These are phyloP conservation scores for Astraeus odoratus DNA, from an alignment of 768 basidiomycete genomes.

Conservation along the genomic window DNA sequence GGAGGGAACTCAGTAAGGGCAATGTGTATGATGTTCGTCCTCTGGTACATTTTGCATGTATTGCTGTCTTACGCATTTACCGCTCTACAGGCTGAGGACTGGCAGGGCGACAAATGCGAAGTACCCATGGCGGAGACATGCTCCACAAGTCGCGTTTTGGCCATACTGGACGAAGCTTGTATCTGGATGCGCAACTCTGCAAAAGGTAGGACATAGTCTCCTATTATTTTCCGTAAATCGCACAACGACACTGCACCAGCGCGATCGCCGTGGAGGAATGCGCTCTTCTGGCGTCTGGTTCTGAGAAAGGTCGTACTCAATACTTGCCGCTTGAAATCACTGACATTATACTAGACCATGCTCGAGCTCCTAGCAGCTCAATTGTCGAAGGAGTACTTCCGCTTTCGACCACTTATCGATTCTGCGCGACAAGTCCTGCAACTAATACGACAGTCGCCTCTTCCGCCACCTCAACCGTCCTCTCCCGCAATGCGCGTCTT, in stretches of 20 bases:
- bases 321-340: not conserved
- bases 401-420: slow-evolving; percentile 12
- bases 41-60: slow-evolving; percentile 7
- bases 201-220: slow-evolving; percentile 31
- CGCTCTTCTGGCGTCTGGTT: slow-evolving; percentile 44
- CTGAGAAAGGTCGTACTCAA: slow-evolving; percentile 46
- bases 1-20: slow-evolving; percentile 75
- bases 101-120: slow-evolving; percentile 86
- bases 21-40: slow-evolving; percentile 68
- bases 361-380: slow-evolving; percentile 22
- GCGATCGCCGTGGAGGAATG: slow-evolving; percentile 41
- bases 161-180: slow-evolving; percentile 52
- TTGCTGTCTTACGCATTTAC: slow-evolving; percentile 7
- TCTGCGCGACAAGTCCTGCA: slow-evolving; percentile 13
- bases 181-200: slow-evolving; percentile 48
- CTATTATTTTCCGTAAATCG: not conserved
- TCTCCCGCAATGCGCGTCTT: slow-evolving; percentile 53
- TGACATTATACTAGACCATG: slow-evolving; percentile 16
- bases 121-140: slow-evolving; percentile 64
- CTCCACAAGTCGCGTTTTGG: slow-evolving; percentile 45
- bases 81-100: slow-evolving; percentile 65
- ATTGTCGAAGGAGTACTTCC: slow-evolving; percentile 20
- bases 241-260: slow-evolving; percentile 28
- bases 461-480: slow-evolving; percentile 30
- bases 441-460: slow-evolving; percentile 18